Percentiles rank a stretch among this genome's conserved stretches.
phyloP scores from a whole-genome alignment of 129 eudicot species.

The Pittosporum tobira region DNA sequence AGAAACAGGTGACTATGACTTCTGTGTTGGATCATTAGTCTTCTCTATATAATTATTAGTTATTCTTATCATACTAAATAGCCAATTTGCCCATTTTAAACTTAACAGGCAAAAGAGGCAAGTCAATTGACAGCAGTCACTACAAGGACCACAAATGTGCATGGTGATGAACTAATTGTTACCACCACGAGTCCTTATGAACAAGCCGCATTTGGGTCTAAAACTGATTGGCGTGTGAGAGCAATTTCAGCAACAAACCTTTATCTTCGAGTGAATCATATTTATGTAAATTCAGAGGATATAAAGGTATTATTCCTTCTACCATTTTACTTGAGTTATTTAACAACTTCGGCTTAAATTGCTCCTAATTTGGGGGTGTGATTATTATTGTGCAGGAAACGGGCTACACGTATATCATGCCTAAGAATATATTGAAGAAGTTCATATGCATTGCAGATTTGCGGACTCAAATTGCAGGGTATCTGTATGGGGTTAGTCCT shows the following conservation, averaged over 20 bases:
- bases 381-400: slow-evolving; percentile 66
- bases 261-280: slow-evolving; percentile 91
- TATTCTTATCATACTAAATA: too few relatives aligned
- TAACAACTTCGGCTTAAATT: slow-evolving; percentile 5
- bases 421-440: slow-evolving; percentile 90
- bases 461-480: slow-evolving; percentile 85
- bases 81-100: too few relatives aligned
- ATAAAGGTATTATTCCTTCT: slow-evolving; percentile 67
- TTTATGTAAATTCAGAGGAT: slow-evolving; percentile 94
- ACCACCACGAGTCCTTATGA: slow-evolving; percentile 96
- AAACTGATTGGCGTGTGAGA: slow-evolving; percentile 99
- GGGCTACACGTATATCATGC: slow-evolving; percentile 94
- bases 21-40: too few relatives aligned
- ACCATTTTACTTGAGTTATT: neutral
- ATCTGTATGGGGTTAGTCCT: slow-evolving; percentile 92
- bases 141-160: slow-evolving; percentile 85
- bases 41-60: too few relatives aligned
- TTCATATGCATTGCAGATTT: slow-evolving; percentile 93
- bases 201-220: slow-evolving; percentile 84
- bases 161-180: slow-evolving; percentile 89
- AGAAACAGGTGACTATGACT: too few relatives aligned
- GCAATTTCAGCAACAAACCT: slow-evolving; percentile 98
- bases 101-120: slow-evolving; percentile 96
- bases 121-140: slow-evolving; percentile 95
- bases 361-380: too few relatives aligned